Evolutionary conservation across 2,329 filamentous ascomycete genomes (phyloP), one percentile per base, ranked within the genome.

Genomic region (Zopfia rhizophila): DNA sequence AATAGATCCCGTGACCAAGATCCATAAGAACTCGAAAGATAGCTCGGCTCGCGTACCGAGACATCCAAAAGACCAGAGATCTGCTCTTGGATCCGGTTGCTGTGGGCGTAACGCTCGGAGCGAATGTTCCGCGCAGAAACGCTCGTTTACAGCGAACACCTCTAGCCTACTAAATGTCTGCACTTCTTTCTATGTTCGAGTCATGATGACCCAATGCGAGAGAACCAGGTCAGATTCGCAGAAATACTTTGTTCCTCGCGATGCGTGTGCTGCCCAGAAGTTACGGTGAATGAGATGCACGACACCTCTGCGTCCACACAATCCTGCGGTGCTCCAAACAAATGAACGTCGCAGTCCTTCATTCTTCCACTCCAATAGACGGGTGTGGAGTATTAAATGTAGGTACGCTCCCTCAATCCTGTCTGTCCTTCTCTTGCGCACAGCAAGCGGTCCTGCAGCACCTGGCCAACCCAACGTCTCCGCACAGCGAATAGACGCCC

Each of bases 401-500:
- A 49, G 46, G 17, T 40, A 31, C 38, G 51, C 49, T 25, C 52
- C 45, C 36, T 30, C 42, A 33, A 32, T 53, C 21, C 13, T 41
- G 21, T 40, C 25, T 29, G 28, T 42, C 41, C 38, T 51, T 45
- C 41, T 41, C 45, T 41, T 39, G 32, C 36, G 36, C 41, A 49
- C 51, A 41, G 38, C 37, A 38, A 38, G 27, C 46, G 55, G 55
- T 58, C 57, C 55, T 64, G 56, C 63, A 58, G 56, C 48, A 29
- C 36, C 32, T 36, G 32, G 36, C 42, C 41, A 14, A 8, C 53
- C 31, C 35, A 31, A 32, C 25, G 17, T 25, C 5, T 5, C 44
- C 38, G 29, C 45, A 22, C 48, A 37, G 37, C 53, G 46, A 56
- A 56, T 58, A 49, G 45, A 53, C 53, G 37, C 35, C 42, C 51